Conservation (phyloP, 78 protist genomes). For the Salpingoeca rosetta region DNA sequence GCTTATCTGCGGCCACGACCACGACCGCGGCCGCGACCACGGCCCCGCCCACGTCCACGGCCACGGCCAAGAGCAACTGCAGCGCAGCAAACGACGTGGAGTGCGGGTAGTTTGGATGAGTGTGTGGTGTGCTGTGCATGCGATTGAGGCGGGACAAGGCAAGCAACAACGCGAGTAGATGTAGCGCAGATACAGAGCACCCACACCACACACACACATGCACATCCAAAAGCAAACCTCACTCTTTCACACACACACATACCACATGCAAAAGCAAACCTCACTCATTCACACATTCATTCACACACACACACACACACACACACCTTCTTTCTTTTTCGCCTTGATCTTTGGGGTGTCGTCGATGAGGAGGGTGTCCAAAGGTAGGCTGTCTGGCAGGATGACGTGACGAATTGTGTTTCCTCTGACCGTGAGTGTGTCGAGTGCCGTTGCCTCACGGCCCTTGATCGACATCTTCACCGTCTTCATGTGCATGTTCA, state of each 20-base stretch:
- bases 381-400: constrained; percentile 86
- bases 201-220: too few relatives aligned
- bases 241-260: not conserved
- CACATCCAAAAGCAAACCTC: constrained; percentile 1
- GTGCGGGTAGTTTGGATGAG: too few relatives aligned
- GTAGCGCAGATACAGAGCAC: not conserved
- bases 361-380: constrained; percentile 90
- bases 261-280: not conserved
- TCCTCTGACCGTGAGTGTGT: constrained; percentile 89
- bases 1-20: constrained; percentile 36
- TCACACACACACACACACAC: not conserved
- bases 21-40: constrained; percentile 28
- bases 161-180: constrained; percentile 10
- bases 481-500: constrained; percentile 90
- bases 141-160: too few relatives aligned
- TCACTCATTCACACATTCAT: too few relatives aligned
- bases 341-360: constrained; percentile 75
- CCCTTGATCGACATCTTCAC: constrained; percentile 83
- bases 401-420: constrained; percentile 87
- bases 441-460: constrained; percentile 81
- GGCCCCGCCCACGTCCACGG: constrained; percentile 33
- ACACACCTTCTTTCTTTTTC: constrained; percentile 30
- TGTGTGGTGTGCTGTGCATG: too few relatives aligned
- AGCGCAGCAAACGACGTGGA: not conserved
- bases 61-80: constrained; percentile 12